A percentile compares a stretch with the other conserved stretches of the same genome.
Conservation (phyloP, 1,139 yeast genomes). For the Yamadazyma buinensis region DNA sequence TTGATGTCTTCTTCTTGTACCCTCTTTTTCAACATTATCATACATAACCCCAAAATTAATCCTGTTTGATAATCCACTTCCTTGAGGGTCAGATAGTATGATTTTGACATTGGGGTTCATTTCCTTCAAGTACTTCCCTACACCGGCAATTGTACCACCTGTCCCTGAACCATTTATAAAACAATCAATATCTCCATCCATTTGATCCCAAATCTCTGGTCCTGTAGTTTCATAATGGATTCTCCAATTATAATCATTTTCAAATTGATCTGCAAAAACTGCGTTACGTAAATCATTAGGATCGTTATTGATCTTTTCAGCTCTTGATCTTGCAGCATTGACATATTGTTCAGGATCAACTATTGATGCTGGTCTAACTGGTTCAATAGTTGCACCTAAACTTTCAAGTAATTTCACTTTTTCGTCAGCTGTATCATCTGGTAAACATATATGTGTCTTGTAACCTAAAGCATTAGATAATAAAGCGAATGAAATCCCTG, state of each 20-base stretch:
- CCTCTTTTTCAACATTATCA: constrained; percentile 83
- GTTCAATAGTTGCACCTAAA: constrained; percentile 82
- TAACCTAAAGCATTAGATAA: constrained; percentile 86
- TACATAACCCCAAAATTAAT: constrained; percentile 92
- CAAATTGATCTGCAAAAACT: constrained; percentile 93
- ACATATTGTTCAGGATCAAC: constrained; percentile 94
- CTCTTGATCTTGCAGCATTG: constrained; percentile 73
- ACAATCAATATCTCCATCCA: constrained; percentile 57
- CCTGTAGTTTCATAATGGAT: constrained; percentile 83
- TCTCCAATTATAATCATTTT: constrained; percentile 86
- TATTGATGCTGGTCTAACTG: constrained; percentile 91
- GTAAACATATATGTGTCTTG: constrained; percentile 86
- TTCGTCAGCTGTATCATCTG: constrained; percentile 88
- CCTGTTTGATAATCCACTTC: constrained; percentile 84
- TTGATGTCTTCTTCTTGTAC: constrained; percentile 91
- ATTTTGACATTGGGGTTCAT: constrained; percentile 33
- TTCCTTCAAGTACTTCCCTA: constrained; percentile 66
- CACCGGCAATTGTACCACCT: constrained; percentile 88
- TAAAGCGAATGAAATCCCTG: constrained; percentile 91
- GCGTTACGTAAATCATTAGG: constrained; percentile 44
- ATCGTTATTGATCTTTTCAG: constrained; percentile 49
- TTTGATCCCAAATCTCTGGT: constrained; percentile 80
- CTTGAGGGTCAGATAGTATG: constrained; percentile 91
- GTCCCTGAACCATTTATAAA: constrained; percentile 79
- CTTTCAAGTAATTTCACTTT: constrained; percentile 67